Evolutionary conservation across 2,329 filamentous ascomycete species (phyloP).

Genomic region (Thielaviopsis cerberus): DNA sequence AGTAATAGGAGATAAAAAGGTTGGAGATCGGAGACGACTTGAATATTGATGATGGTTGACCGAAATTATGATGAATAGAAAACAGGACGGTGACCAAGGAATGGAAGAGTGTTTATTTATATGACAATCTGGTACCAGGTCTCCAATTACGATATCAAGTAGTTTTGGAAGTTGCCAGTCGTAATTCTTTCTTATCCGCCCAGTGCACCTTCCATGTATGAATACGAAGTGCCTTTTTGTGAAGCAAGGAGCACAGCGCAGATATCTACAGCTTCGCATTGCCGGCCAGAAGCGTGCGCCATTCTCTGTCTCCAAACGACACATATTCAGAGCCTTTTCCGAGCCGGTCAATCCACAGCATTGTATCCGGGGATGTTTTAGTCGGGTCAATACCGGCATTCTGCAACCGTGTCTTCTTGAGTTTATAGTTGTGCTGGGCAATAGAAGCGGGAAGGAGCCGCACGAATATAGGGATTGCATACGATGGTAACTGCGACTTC

Average conservation of each 20-base stretch:
- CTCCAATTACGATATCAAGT: too few species aligned
- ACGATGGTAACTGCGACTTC: constrained; percentile 43
- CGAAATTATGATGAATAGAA: too few species aligned
- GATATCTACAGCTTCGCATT: constrained; percentile 44
- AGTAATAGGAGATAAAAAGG: too few species aligned
- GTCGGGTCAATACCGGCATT: constrained; percentile 4
- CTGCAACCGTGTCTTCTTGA: constrained; percentile 37
- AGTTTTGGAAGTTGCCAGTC: too few species aligned
- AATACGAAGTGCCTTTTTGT: neutral
- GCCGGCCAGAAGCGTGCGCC: constrained; percentile 47
- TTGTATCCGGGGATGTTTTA: neutral
- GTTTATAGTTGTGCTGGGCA: constrained; percentile 60
- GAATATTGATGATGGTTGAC: too few species aligned
- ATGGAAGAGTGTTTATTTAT: too few species aligned
- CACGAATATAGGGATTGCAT: constrained; percentile 59
- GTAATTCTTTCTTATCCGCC: too few species aligned
- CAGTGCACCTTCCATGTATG: too few species aligned
- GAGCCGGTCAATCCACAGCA: constrained; percentile 6
- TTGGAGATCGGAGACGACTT: too few species aligned
- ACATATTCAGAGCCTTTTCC: constrained; percentile 42
- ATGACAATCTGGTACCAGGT: too few species aligned
- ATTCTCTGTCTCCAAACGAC: constrained; percentile 47
- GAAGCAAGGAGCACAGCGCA: neutral
- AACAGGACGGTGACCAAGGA: too few species aligned
- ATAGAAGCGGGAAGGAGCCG: constrained; percentile 38